phyloP scores from a whole-genome alignment of 2,329 filamentous ascomycete genomes.

The Plectosphaerella cucumerina region DNA sequence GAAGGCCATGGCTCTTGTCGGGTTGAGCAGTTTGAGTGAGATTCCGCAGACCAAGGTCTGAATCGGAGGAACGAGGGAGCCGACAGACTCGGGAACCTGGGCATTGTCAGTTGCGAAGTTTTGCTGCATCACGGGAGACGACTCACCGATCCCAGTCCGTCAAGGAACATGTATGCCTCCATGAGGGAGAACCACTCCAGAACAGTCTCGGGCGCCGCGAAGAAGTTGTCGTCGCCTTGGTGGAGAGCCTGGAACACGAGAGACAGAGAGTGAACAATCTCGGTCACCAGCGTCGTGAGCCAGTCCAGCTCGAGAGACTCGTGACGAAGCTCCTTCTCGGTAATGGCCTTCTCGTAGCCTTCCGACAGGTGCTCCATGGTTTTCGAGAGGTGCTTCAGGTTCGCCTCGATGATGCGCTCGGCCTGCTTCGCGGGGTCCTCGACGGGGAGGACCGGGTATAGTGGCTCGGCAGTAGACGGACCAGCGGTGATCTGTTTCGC shows the following conservation, averaged over 20 bases:
- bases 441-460: slow-evolving; percentile 1
- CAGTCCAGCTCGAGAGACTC: slow-evolving; percentile 56
- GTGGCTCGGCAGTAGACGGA: not conserved
- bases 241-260: slow-evolving; percentile 69
- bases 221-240: slow-evolving; percentile 40
- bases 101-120: not conserved
- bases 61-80: slow-evolving; percentile 56
- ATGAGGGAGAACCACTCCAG: slow-evolving; percentile 74
- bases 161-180: slow-evolving; percentile 65
- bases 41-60: slow-evolving; percentile 67
- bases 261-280: slow-evolving; percentile 70
- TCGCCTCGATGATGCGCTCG: slow-evolving; percentile 42
- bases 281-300: slow-evolving; percentile 59
- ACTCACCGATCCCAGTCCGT: slow-evolving; percentile 52
- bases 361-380: slow-evolving; percentile 46
- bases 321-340: slow-evolving; percentile 41
- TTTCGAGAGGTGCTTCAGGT: slow-evolving; percentile 40
- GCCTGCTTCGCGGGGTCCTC: slow-evolving; percentile 23
- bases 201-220: slow-evolving; percentile 56
- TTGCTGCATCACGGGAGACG: not conserved
- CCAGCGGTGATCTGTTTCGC: not conserved
- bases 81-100: slow-evolving; percentile 33
- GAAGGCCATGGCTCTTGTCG: slow-evolving; percentile 53
- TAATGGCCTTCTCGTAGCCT: slow-evolving; percentile 46
- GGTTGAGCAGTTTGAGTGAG: slow-evolving; percentile 68